A percentile compares a stretch with the other conserved stretches of the same genome.
phyloP scores from a whole-genome alignment of 2,329 filamentous ascomycete species.

The Trichothecium roseum region DNA sequence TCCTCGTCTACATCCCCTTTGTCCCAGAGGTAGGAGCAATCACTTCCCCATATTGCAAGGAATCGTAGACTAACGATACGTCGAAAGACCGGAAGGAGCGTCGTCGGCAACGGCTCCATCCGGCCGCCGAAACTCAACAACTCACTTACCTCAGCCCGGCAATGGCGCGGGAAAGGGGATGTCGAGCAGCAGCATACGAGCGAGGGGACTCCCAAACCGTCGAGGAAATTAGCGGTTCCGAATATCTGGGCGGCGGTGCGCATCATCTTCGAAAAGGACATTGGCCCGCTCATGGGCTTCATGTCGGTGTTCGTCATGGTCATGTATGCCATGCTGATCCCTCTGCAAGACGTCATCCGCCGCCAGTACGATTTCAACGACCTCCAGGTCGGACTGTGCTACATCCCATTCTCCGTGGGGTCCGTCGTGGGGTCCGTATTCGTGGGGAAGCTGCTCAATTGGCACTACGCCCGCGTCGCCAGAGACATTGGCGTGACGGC shows the following conservation, averaged over 20 bases:
- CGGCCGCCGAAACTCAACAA: slow-evolving; percentile 18
- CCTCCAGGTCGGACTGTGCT: slow-evolving; percentile 31
- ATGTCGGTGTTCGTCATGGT: slow-evolving; percentile 23
- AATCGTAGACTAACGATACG: too few relatives aligned
- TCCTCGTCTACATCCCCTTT: slow-evolving; percentile 30
- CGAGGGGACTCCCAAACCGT: too few relatives aligned
- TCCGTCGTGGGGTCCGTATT: slow-evolving; percentile 22
- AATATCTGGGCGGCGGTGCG: slow-evolving; percentile 19
- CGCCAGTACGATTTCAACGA: slow-evolving; percentile 21
- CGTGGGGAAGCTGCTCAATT: slow-evolving; percentile 45
- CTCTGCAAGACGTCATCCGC: slow-evolving; percentile 20
- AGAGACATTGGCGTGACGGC: slow-evolving; percentile 34
- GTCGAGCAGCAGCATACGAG: background rate
- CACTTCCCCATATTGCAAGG: too few relatives aligned
- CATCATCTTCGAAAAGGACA: slow-evolving; percentile 23
- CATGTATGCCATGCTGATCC: slow-evolving; percentile 20
- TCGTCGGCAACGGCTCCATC: slow-evolving; percentile 35
- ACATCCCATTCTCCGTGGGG: slow-evolving; percentile 26
- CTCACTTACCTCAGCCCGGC: slow-evolving; percentile 4
- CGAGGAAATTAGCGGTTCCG: slow-evolving; percentile 14
- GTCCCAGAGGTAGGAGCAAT: slow-evolving; percentile 12
- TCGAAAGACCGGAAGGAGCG: slow-evolving; percentile 25
- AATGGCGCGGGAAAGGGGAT: slow-evolving; percentile 2
- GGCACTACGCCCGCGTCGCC: slow-evolving; percentile 48
- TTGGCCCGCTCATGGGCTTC: slow-evolving; percentile 20